A percentile compares a stretch with the other conserved stretches of the same genome.
These are phyloP conservation scores for Vaccinium myrtillus DNA, from an alignment of 148 eudicot species.

Conservation along the genomic window DNA sequence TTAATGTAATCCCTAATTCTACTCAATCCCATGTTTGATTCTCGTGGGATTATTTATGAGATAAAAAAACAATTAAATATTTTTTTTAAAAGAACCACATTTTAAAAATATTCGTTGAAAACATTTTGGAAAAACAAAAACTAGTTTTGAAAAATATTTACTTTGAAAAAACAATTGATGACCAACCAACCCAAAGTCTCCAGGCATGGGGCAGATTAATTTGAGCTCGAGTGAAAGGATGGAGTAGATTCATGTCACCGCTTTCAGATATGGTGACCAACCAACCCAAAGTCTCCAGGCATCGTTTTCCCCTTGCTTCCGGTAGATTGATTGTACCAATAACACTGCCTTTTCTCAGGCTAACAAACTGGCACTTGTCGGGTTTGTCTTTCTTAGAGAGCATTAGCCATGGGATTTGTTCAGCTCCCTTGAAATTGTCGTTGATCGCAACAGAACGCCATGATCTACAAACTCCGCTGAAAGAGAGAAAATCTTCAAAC, in stretches of 20 bases:
- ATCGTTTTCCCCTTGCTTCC: neutral
- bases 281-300: neutral
- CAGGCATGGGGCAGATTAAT: neutral
- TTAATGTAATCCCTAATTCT: too few relatives aligned
- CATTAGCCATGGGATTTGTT: slow-evolving; percentile 12
- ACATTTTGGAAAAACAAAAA: too few relatives aligned
- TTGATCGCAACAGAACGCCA: neutral
- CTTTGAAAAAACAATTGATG: too few relatives aligned
- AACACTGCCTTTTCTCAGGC: neutral
- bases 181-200: too few relatives aligned
- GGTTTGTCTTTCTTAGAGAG: neutral
- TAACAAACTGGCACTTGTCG: neutral
- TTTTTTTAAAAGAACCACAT: too few relatives aligned
- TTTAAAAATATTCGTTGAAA: too few relatives aligned
- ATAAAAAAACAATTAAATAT: too few relatives aligned
- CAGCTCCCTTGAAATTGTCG: neutral
- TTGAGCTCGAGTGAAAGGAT: neutral
- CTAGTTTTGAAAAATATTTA: too few relatives aligned
- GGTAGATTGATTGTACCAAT: neutral
- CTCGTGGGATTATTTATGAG: too few relatives aligned
- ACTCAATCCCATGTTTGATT: too few relatives aligned
- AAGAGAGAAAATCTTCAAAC: neutral
- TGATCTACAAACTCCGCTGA: neutral
- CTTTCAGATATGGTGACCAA: neutral
- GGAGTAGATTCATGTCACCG: neutral